Evolutionary conservation across 371 early-diverging fungal genomes (phyloP).

Genomic region (Saksenaea oblongispora): DNA sequence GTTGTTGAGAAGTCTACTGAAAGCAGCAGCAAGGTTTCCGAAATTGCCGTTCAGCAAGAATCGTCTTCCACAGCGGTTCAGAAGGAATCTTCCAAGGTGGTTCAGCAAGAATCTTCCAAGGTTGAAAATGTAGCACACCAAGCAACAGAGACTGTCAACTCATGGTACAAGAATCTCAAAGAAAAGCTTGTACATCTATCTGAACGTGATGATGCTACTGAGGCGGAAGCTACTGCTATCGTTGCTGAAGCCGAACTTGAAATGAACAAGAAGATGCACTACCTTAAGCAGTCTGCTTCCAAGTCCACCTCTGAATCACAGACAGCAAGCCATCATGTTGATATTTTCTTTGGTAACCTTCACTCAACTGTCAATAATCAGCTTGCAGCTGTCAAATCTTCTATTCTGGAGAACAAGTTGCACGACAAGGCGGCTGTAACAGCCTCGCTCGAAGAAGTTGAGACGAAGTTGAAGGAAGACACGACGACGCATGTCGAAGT

Average conservation of each 20-base stretch:
- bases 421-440: slow-evolving; percentile 20
- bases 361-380: slow-evolving; percentile 26
- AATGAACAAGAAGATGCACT: slow-evolving; percentile 1
- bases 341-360: slow-evolving; percentile 33
- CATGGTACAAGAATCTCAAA: background rate
- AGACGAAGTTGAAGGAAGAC: background rate
- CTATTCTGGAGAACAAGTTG: slow-evolving; percentile 20
- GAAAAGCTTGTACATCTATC: background rate
- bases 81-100: background rate
- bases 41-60: background rate
- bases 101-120: background rate
- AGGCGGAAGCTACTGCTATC: background rate
- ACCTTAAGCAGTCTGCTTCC: background rate
- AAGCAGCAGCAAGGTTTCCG: background rate
- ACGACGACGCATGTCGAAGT: slow-evolving; percentile 1
- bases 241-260: background rate
- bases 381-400: slow-evolving; percentile 21
- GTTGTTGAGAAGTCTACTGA: background rate
- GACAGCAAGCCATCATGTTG: slow-evolving; percentile 16
- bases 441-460: slow-evolving; percentile 4
- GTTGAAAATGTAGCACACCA: background rate
- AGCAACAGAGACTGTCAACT: slow-evolving; percentile 1
- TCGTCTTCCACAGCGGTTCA: no score
- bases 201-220: background rate
- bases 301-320: background rate